phyloP scores from a whole-genome alignment of 2,329 filamentous ascomycete species.

The Claviceps fusiformis region DNA sequence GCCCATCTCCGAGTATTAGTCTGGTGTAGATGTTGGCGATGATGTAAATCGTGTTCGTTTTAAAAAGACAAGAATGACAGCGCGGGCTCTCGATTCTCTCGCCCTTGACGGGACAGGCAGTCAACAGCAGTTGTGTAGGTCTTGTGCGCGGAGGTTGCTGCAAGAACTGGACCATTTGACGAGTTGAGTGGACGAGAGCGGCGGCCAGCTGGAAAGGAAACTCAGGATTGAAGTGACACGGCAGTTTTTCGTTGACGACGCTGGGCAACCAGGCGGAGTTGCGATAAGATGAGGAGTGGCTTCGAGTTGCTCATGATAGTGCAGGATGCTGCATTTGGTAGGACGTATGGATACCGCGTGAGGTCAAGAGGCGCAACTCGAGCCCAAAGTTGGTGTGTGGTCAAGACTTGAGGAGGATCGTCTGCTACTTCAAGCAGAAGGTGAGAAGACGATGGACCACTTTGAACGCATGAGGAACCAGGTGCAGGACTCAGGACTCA shows the following conservation, averaged over 20 bases:
- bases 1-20: neutral
- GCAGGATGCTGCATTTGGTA: neutral
- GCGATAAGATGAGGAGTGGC: neutral
- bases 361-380: neutral
- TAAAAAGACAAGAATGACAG: neutral
- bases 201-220: neutral
- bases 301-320: neutral
- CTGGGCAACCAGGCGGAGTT: neutral
- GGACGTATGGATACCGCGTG: neutral
- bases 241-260: neutral
- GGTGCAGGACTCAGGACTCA: too few relatives aligned
- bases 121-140: neutral
- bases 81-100: neutral
- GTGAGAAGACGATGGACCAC: neutral
- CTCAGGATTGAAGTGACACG: neutral
- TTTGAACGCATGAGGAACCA: too few relatives aligned
- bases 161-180: neutral
- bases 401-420: neutral
- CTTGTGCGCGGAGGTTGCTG: neutral
- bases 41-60: too few relatives aligned
- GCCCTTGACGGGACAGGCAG: neutral
- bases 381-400: neutral
- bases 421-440: neutral
- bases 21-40: neutral
- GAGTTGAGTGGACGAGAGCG: neutral